These are phyloP conservation scores for Aspergillus aculeatinus DNA, from an alignment of 2,329 filamentous ascomycete genomes.

Conservation along the genomic window DNA sequence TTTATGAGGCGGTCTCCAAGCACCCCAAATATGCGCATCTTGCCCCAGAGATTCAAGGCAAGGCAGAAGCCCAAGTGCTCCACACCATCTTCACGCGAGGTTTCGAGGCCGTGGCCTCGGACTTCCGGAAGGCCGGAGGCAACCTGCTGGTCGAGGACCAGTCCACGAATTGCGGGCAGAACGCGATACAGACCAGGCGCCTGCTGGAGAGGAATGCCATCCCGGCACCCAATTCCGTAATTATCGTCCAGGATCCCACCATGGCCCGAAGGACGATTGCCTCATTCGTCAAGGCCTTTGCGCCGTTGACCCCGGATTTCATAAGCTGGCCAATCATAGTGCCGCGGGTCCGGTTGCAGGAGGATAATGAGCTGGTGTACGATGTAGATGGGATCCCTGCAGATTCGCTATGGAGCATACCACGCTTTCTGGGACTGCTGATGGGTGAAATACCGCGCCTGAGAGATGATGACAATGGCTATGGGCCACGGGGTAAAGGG, in stretches of 20 bases:
- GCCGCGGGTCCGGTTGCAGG: slow-evolving; percentile 14
- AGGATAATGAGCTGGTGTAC: slow-evolving; percentile 9
- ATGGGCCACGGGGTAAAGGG: slow-evolving; percentile 45
- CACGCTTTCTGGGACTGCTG: slow-evolving; percentile 44
- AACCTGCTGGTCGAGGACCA: slow-evolving; percentile 43
- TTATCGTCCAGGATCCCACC: slow-evolving; percentile 49
- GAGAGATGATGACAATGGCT: slow-evolving; percentile 44
- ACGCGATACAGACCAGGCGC: slow-evolving; percentile 39
- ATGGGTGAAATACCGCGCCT: slow-evolving; percentile 47
- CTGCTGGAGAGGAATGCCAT: slow-evolving; percentile 36
- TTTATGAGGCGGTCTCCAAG: slow-evolving; percentile 42
- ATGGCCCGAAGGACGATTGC: slow-evolving; percentile 46
- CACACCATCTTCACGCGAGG: slow-evolving; percentile 34
- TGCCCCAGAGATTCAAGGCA: slow-evolving; percentile 28
- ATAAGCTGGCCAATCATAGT: slow-evolving; percentile 24
- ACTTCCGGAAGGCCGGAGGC: slow-evolving; percentile 26
- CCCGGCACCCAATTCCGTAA: slow-evolving; percentile 21
- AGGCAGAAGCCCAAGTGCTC: slow-evolving; percentile 44
- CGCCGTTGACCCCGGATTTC: slow-evolving; percentile 22
- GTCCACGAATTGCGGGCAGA: slow-evolving; percentile 50
- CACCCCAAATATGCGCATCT: slow-evolving; percentile 34
- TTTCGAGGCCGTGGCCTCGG: slow-evolving; percentile 20
- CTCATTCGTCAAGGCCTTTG: slow-evolving; percentile 43
- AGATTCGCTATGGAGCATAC: slow-evolving; percentile 36
- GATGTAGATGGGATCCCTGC: slow-evolving; percentile 8